Percentiles rank a stretch among this genome's conserved stretches.
Conservation (phyloP, 1,284 basidiomycete species). For the Fomitopsis pinicola region DNA sequence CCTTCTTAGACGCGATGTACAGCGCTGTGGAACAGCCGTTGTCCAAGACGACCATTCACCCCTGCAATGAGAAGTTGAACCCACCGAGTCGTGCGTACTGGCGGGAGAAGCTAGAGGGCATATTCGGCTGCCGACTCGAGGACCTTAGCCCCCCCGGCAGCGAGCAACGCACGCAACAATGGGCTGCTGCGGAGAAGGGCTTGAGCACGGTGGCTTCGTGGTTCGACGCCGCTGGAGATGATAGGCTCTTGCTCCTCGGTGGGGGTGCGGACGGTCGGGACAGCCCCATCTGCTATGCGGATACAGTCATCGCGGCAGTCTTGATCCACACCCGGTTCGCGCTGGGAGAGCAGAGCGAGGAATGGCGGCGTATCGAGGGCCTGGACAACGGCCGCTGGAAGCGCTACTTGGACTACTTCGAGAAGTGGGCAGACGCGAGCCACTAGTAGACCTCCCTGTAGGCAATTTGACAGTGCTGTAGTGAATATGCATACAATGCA, state of each 20-base stretch:
- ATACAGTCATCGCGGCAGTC: slow-evolving; percentile 28
- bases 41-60: slow-evolving; percentile 17
- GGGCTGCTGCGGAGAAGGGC: slow-evolving; percentile 6
- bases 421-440: slow-evolving; percentile 3
- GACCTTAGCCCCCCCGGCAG: slow-evolving; percentile 26
- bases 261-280: slow-evolving; percentile 1
- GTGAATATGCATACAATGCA: too few species aligned
- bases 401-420: slow-evolving; percentile 28
- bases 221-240: slow-evolving; percentile 3
- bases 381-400: slow-evolving; percentile 39
- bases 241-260: slow-evolving; percentile 23
- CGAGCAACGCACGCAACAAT: slow-evolving; percentile 21
- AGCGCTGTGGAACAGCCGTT: slow-evolving; percentile 1
- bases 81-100: slow-evolving; percentile 34
- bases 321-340: slow-evolving; percentile 27
- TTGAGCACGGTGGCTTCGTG: not conserved
- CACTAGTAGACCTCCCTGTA: too few species aligned
- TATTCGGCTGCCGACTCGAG: slow-evolving; percentile 27
- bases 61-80: slow-evolving; percentile 22
- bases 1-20: slow-evolving; percentile 24
- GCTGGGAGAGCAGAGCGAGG: slow-evolving; percentile 29
- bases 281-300: slow-evolving; percentile 29
- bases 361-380: slow-evolving; percentile 32
- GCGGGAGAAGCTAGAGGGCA: slow-evolving; percentile 29
- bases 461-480: too few species aligned